Evolutionary conservation across 176 grass and related monocot species (phyloP).

Genomic region (Pontederia paniculata): DNA sequence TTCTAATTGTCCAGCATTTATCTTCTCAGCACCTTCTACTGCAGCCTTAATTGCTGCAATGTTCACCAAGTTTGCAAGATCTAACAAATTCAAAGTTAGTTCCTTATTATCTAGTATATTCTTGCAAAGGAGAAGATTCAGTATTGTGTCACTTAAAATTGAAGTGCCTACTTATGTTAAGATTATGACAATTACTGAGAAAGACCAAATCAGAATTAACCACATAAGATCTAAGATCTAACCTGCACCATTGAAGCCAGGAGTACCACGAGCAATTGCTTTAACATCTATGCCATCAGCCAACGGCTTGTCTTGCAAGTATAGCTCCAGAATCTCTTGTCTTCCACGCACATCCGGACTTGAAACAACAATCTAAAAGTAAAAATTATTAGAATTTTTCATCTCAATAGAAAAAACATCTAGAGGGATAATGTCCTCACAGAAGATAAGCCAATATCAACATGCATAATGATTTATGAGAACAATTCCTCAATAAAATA

Average conservation of each 20-base stretch:
- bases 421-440: constrained; percentile 7
- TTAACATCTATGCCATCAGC: constrained; percentile 71
- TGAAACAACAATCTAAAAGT: constrained; percentile 83
- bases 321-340: constrained; percentile 92
- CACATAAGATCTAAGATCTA: constrained; percentile 4
- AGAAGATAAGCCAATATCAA: not conserved
- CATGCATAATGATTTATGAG: too few species aligned
- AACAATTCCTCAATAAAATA: too few species aligned
- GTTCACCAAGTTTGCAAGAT: constrained; percentile 97
- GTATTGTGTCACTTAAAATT: too few species aligned
- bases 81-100: constrained; percentile 24
- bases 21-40: constrained; percentile 82
- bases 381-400: constrained; percentile 11
- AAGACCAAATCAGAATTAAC: constrained; percentile 3
- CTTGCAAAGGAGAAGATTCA: too few species aligned
- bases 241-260: constrained; percentile 99
- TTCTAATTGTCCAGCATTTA: constrained; percentile 62
- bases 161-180: too few species aligned
- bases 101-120: too few species aligned
- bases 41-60: constrained; percentile 97
- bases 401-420: not conserved
- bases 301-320: constrained; percentile 93
- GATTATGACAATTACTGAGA: not conserved
- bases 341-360: constrained; percentile 80
- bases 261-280: constrained; percentile 78